Percentiles rank a stretch among this genome's conserved stretches.
These are phyloP conservation scores for Benincasa hispida DNA, from an alignment of 306 rosid genomes.

Conservation along the genomic window DNA sequence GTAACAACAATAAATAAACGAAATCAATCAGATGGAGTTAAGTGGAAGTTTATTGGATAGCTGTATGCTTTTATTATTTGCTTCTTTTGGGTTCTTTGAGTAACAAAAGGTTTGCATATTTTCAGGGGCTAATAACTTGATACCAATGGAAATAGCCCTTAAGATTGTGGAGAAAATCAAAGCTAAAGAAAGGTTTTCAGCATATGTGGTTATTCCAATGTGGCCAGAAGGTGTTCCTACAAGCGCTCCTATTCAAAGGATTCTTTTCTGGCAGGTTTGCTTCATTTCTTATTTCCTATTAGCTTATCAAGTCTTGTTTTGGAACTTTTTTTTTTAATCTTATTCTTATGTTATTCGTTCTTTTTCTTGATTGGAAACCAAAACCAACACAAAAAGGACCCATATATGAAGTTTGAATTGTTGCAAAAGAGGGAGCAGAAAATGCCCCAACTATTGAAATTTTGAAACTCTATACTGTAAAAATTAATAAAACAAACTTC, in stretches of 20 bases:
- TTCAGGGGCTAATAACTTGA: conserved; percentile 70
- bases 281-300: background rate
- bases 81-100: background rate
- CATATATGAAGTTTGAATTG: background rate
- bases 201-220: conserved; percentile 68
- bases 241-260: conserved; percentile 46
- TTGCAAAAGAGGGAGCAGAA: too few species aligned
- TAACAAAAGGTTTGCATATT: background rate
- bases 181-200: conserved; percentile 53
- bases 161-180: conserved; percentile 62
- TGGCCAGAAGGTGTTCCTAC: conserved; percentile 93
- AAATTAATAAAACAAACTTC: too few species aligned
- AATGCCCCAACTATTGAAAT: too few species aligned
- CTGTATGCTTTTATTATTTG: background rate
- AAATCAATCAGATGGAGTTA: background rate
- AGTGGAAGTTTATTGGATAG: background rate
- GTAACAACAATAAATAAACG: background rate
- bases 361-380: background rate
- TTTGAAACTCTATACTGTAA: too few species aligned
- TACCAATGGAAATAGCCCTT: conserved; percentile 77
- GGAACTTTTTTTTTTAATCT: background rate
- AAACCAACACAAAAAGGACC: background rate
- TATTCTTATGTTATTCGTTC: background rate
- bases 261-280: conserved; percentile 82
- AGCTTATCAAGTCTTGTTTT: background rate